A percentile compares a stretch with the other conserved stretches of the same genome.
These are phyloP conservation scores for Solanum chmielewskii DNA, from an alignment of 257 asterid genomes.

Conservation along the genomic window DNA sequence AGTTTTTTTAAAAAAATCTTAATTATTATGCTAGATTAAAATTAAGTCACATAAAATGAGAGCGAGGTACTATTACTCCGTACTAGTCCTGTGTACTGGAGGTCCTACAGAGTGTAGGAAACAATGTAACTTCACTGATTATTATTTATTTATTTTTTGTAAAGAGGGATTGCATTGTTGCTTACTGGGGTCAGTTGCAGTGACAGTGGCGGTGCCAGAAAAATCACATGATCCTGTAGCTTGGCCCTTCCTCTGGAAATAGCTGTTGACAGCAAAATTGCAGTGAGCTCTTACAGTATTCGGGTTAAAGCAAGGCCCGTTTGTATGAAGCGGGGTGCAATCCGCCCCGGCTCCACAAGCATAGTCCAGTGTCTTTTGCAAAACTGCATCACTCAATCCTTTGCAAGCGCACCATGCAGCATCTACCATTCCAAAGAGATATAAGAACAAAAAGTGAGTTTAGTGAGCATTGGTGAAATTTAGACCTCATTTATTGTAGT, in stretches of 20 bases:
- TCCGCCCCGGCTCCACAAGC: constrained; percentile 94
- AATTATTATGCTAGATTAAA: too few relatives aligned
- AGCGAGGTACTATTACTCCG: not conserved
- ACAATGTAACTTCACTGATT: not conserved
- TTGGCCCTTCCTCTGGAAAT: constrained; percentile 62
- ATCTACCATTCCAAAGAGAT: constrained; percentile 17
- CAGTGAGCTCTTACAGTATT: constrained; percentile 67
- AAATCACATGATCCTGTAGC: constrained; percentile 52
- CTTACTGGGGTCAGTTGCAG: constrained; percentile 63
- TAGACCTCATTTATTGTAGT: not conserved
- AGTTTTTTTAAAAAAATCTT: too few relatives aligned
- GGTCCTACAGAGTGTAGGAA: not conserved
- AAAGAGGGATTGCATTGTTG: not conserved
- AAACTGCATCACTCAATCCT: constrained; percentile 28
- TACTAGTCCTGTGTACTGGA: not conserved
- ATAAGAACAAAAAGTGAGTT: not conserved
- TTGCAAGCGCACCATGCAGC: constrained; percentile 85
- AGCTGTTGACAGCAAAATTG: constrained; percentile 81
- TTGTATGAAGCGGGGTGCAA: constrained; percentile 50
- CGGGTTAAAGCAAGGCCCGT: constrained; percentile 62
- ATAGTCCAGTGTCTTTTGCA: constrained; percentile 76
- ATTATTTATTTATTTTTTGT: too few relatives aligned
- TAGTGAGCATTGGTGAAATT: not conserved
- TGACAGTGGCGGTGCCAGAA: constrained; percentile 47
- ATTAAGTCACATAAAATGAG: not conserved